Conservation (phyloP, 345 rosid species). For the Brassica incana region DNA sequence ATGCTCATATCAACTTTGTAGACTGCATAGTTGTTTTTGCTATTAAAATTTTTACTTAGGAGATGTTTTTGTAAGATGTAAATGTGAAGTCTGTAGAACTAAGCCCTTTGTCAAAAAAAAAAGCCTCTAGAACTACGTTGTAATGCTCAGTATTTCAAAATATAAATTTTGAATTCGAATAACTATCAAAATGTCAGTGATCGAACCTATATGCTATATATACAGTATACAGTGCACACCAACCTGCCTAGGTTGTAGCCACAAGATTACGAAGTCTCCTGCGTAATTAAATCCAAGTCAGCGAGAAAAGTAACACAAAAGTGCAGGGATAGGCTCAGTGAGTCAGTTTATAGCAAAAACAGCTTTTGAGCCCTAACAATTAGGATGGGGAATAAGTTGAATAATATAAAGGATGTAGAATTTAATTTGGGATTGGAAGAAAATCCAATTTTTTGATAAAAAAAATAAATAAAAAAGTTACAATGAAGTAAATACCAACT, state of each 20-base stretch:
- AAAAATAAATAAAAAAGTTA: background rate
- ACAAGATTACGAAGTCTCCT: conserved; percentile 2
- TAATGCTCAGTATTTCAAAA: background rate
- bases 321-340: conserved; percentile 31
- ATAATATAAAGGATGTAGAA: background rate
- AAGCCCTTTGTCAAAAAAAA: background rate
- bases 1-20: background rate
- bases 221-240: background rate
- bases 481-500: background rate
- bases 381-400: conserved; percentile 3
- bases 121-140: background rate
- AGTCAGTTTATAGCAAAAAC: conserved; percentile 32
- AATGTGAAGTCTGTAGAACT: background rate
- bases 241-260: conserved; percentile 5
- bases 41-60: background rate
- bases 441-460: background rate
- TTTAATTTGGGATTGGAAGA: background rate
- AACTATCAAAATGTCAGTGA: background rate
- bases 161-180: background rate
- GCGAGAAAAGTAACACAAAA: conserved; percentile 20
- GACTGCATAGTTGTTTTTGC: background rate
- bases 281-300: conserved; percentile 17
- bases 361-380: conserved; percentile 28
- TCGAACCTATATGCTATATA: background rate
- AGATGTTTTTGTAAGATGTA: background rate